Evolutionary conservation across 1,284 basidiomycete genomes (phyloP), one percentile per base, ranked within the genome.

Genomic region (Pyrrhoderma noxium): DNA sequence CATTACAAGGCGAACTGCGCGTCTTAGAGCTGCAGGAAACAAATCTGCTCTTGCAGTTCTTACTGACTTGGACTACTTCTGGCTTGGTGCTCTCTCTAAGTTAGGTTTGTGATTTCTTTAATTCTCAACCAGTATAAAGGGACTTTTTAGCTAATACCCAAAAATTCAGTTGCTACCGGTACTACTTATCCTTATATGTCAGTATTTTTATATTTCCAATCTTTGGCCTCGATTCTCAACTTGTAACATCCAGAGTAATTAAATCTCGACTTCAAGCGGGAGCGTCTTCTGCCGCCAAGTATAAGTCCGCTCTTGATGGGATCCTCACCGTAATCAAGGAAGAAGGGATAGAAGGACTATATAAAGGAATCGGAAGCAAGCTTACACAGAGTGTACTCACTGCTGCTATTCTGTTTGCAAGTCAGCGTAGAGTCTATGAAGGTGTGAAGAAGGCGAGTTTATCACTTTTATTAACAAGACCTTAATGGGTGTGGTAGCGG

Each of bases 321-420:
- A 64, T 92, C 21, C 65, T 79, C 31, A 80, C 77, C 9, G 89
- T 94, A 59, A 62, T 91, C 56, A 73, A 72, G 58, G 80, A 84
- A 47, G 90, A 94, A 64, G 90, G 93, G 0, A 56, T 92, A 22
- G 71, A 69, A 58, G 92, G 93, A 1, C 67, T 95, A 11, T 96
- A 94, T 72, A 87, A 81, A 60, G 93, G 93, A 3, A 76, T 93
- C 36, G 74, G 78, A 19, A 89, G 82, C 63, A 95, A 96, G 68
- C 79, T 97, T 9, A 59, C 86, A 4, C 93, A 96, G 68, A 92
- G 89, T 53, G 89, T 95, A 1, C 73, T 94, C 41, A 93, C 90
- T 3, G 92, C 92, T 13, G 89, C 90, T 9, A 90, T 95, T 60
- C 73, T 95, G 57, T 95, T 95, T 61, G 87, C 83, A 14, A 80